Base-by-base conservation (phyloP, 805 yeast species). In the Lipomyces japonicus region DNA sequence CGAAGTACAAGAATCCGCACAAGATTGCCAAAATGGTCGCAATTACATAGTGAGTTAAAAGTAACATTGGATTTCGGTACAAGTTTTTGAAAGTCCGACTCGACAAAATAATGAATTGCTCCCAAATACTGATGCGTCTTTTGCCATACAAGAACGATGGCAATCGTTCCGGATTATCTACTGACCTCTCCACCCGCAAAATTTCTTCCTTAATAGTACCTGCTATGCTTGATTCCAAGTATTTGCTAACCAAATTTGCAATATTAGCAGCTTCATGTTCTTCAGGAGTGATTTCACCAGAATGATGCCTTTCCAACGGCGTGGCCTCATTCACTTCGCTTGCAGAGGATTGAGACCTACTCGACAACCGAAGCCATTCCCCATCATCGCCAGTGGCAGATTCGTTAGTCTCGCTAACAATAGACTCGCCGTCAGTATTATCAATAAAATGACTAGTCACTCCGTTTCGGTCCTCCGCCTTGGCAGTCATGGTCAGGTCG, bases 11-110 rank as follows among this genome's bases (percentile, higher is more conserved):
- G 43, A 78, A 78, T 0, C 97, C 96, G 68, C 96, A 82, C 68
- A 91, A 85, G 3, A 81, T 43, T 48, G 95, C 96, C 67, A 91
- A 79, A 14, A 82, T 65, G 6, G 86, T 68, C 0, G 96, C 83
- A 52, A 91, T 72, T 1, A 84, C 71, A 63, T 91, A 91, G 62
- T 93, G 95, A 1, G 93, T 86, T 52, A 89, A 65, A 46, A 93
- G 74, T n/a, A 93, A 73, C 69, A 80, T 83, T 7, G 98, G 98
- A 68, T 90, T 90, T 64, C 98, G 76, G 72, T 90, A 91, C 40
- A 89, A 75, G 67, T 93, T 93, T 63, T 88, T 89, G 73, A 93
- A 91, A 0, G 96, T 85, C 62, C 98, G 76, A 18, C 88, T 82
- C 5, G 90, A 80, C 45, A 93, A 70, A 52, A 93, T 82, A n/a